Base-by-base conservation (phyloP, 768 basidiomycete genomes). In the Suillus placidus region DNA sequence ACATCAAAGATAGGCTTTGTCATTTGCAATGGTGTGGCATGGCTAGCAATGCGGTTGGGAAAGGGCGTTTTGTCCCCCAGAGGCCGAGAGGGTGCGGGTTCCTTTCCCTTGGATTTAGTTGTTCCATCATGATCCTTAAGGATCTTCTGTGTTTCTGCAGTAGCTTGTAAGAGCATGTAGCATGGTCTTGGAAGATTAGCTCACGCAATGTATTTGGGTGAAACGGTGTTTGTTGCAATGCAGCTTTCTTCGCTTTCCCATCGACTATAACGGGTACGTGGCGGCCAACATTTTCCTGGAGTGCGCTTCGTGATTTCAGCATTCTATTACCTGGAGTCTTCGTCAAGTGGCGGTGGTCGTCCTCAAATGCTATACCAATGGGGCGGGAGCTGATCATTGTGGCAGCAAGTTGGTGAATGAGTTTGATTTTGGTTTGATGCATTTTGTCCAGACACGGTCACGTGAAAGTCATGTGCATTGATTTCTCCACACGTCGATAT, bases 21-120 rank as follows among this genome's bases (percentile, higher is more conserved):
- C 34, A 13, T 54, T 35, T 69, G 69, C 2, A 58, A 38, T 73
- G 70, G 35, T 72, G 65, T 9, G 61, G 62, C 6, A 69, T 63
- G 60, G 66, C 64, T 69, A 56, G 69, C 63, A 38, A 77, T 77
- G 43, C 90, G 87, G 72, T 92, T 93, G 4, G 87, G 86, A 69
- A 88, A 88, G 2, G 91, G 91, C 1, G 91, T 93, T 76, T 90
- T 92, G 78, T 93, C 91, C 32, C 81, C 82, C 9, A 93, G 80
- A 2, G 89, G 88, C 14, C 86, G 84, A 75, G 70, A 40, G 63
- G 57, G 23, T 18, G 71, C 67, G 23, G 76, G 69, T 47, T 69
- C 72, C 64, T 66, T 72, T 16, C 42, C 40, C 60, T 73, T 77
- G 8, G 66, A 77, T 58, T 58, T 58, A 9, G 23, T 58, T 38